phyloP scores from a whole-genome alignment of 108 stramenopile species.

The Craspedostauros australis region DNA sequence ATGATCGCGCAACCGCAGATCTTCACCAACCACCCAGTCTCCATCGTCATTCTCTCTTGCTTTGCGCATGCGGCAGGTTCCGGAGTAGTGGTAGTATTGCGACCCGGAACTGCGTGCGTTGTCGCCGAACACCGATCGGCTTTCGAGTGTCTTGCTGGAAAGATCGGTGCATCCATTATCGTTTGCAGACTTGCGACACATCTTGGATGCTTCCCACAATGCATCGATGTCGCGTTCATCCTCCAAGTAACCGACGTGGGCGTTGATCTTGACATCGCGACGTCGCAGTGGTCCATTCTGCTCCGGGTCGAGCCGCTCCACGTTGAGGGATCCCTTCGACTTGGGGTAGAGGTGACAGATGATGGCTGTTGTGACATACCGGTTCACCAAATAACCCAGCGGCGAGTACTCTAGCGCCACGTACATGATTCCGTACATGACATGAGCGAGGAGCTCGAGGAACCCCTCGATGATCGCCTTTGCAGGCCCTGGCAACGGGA shows the following conservation, averaged over 20 bases:
- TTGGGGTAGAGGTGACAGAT: constrained; percentile 30
- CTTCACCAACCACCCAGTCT: constrained; percentile 46
- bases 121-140: too few relatives aligned
- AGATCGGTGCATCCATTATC: constrained; percentile 1
- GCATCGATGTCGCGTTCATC: constrained; percentile 38
- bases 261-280: constrained; percentile 29
- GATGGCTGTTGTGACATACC: constrained; percentile 10
- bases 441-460: constrained; percentile 5
- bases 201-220: constrained; percentile 31
- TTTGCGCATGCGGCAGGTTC: constrained; percentile 57
- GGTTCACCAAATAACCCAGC: constrained; percentile 9
- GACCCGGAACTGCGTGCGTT: constrained; percentile 28
- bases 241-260: constrained; percentile 50
- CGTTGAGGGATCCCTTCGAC: constrained; percentile 15
- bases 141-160: too few relatives aligned
- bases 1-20: constrained; percentile 39
- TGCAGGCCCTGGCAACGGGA: constrained; percentile 14
- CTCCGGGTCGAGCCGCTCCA: constrained; percentile 3
- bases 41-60: constrained; percentile 6
- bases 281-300: constrained; percentile 10
- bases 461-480: neutral
- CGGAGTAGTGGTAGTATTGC: constrained; percentile 76
- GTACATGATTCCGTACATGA: constrained; percentile 3
- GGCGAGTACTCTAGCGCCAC: constrained; percentile 19
- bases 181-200: constrained; percentile 25